Conservation (phyloP, 2,329 filamentous ascomycete genomes). For the Penicillium hesseltinei region DNA sequence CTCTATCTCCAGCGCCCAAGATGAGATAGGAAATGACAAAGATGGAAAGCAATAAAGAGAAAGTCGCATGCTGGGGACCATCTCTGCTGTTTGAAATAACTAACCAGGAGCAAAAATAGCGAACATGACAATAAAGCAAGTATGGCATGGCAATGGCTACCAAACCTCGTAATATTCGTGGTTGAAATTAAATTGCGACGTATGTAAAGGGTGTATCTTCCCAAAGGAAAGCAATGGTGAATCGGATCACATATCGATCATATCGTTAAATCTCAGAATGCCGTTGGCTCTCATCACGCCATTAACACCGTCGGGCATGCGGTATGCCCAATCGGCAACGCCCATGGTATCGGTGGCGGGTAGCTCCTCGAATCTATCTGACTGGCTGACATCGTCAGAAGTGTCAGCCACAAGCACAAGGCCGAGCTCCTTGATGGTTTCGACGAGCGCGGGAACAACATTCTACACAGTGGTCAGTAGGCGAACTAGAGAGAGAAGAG, state of each 20-base stretch:
- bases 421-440: slow-evolving; percentile 91
- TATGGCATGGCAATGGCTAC: slow-evolving; percentile 13
- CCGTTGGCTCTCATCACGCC: slow-evolving; percentile 82
- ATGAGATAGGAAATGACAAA: slow-evolving; percentile 5
- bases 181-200: slow-evolving; percentile 11
- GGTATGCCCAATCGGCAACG: slow-evolving; percentile 43
- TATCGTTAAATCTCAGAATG: slow-evolving; percentile 88
- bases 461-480: slow-evolving; percentile 58
- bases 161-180: slow-evolving; percentile 22
- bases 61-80: slow-evolving; percentile 4
- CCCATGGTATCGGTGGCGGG: slow-evolving; percentile 28
- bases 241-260: slow-evolving; percentile 65
- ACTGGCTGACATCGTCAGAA: slow-evolving; percentile 55
- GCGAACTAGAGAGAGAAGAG: background rate
- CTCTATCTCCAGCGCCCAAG: slow-evolving; percentile 10
- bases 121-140: slow-evolving; percentile 10
- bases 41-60: background rate
- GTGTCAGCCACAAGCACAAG: slow-evolving; percentile 89
- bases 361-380: slow-evolving; percentile 24
- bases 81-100: background rate
- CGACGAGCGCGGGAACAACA: slow-evolving; percentile 86
- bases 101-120: slow-evolving; percentile 5
- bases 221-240: slow-evolving; percentile 3
- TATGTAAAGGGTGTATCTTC: slow-evolving; percentile 3
- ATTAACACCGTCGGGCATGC: slow-evolving; percentile 78